A percentile compares a stretch with the other conserved stretches of the same genome.
Evolutionary conservation across 257 asterid species (phyloP).

Genomic region (Solanum habrochaites): DNA sequence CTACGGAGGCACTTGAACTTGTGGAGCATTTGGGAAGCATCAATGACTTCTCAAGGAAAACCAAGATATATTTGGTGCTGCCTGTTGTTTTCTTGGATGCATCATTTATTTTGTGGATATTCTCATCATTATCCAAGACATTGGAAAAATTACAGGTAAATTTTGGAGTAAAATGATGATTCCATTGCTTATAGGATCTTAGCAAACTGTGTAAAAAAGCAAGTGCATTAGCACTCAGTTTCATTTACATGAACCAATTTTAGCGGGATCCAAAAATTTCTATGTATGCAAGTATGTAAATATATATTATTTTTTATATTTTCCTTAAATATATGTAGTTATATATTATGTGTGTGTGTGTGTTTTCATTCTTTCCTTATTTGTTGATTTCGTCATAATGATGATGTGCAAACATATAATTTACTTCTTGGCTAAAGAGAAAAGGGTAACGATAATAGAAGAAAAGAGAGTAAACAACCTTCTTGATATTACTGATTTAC

Average conservation of each 20-base stretch:
- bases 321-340: background rate
- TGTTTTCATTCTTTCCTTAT: background rate
- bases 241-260: background rate
- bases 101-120: constrained; percentile 26
- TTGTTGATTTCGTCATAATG: background rate
- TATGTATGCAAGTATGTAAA: background rate
- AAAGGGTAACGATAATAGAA: background rate
- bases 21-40: constrained; percentile 27
- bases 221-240: background rate
- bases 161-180: background rate
- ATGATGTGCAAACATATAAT: background rate
- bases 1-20: constrained; percentile 23
- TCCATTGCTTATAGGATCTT: background rate
- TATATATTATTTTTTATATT: background rate
- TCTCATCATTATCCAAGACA: constrained; percentile 27
- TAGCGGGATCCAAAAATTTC: background rate
- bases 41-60: constrained; percentile 28
- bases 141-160: constrained; percentile 29
- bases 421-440: background rate
- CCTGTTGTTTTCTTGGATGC: constrained; percentile 30
- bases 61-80: constrained; percentile 21
- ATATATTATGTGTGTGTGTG: background rate
- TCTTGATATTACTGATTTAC: background rate
- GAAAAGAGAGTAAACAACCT: background rate
- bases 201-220: background rate